A percentile compares a stretch with the other conserved stretches of the same genome.
These are phyloP conservation scores for Nepenthes mirabilis DNA, from an alignment of 148 eudicot genomes.

Conservation along the genomic window DNA sequence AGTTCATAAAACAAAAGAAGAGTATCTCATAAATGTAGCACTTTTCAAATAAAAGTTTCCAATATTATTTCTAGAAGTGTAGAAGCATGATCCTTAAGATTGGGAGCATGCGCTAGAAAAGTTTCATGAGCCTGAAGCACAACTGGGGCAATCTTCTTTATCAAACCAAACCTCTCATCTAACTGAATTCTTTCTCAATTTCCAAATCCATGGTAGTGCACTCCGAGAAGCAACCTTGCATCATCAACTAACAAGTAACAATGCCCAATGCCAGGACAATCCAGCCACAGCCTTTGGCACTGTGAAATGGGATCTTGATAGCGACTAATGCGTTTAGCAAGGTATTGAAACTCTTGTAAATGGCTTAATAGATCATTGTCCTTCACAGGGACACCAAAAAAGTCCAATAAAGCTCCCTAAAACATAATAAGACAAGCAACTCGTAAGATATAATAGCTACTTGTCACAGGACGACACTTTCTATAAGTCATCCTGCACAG, in stretches of 20 bases:
- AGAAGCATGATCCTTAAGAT: slow-evolving; percentile 87
- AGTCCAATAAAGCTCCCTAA: slow-evolving; percentile 88
- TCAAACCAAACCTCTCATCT: slow-evolving; percentile 79
- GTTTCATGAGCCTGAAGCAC: slow-evolving; percentile 99
- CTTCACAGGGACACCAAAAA: slow-evolving; percentile 94
- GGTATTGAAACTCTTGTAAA: slow-evolving; percentile 80
- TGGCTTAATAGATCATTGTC: slow-evolving; percentile 81
- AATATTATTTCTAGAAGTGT: slow-evolving; percentile 72
- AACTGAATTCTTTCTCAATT: slow-evolving; percentile 94
- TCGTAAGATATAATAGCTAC: too few relatives aligned
- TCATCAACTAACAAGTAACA: slow-evolving; percentile 60
- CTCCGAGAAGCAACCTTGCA: slow-evolving; percentile 87
- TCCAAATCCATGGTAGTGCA: slow-evolving; percentile 93
- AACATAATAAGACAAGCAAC: background rate
- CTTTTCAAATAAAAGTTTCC: too few relatives aligned
- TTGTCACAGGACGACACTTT: too few relatives aligned
- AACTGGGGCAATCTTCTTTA: slow-evolving; percentile 93
- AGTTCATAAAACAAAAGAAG: too few relatives aligned
- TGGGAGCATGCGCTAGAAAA: slow-evolving; percentile 97
- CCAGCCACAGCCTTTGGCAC: slow-evolving; percentile 99
- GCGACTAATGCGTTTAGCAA: slow-evolving; percentile 73
- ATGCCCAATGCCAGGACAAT: slow-evolving; percentile 12
- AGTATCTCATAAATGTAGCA: too few relatives aligned
- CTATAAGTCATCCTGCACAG: too few relatives aligned
- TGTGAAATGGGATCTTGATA: slow-evolving; percentile 70